Evolutionary conservation across 495 filamentous ascomycete species (phyloP).

Genomic region (Neurospora sp.): DNA sequence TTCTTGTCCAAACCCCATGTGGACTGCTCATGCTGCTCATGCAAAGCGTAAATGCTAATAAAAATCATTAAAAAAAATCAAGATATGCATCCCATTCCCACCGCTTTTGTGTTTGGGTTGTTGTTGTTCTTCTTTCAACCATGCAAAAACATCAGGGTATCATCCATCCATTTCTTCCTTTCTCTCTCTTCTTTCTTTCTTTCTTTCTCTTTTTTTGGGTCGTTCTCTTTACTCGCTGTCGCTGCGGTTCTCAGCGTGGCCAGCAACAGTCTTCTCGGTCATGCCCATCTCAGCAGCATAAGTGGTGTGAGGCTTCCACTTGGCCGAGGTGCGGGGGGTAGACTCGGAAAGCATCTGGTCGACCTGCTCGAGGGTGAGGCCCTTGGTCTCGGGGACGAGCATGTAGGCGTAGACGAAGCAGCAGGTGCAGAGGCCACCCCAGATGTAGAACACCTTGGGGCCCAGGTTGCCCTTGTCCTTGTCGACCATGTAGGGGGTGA

Average conservation of each 20-base stretch:
- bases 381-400: constrained; percentile 78
- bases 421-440: constrained; percentile 55
- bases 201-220: neutral
- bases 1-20: neutral
- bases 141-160: neutral
- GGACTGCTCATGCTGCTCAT: neutral
- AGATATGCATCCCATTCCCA: neutral
- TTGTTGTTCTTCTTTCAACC: neutral
- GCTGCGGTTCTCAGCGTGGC: constrained; percentile 12
- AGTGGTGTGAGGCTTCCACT: constrained; percentile 62
- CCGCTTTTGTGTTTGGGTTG: neutral
- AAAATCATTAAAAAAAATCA: neutral
- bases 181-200: neutral
- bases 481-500: constrained; percentile 72
- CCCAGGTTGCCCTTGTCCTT: constrained; percentile 57
- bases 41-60: neutral
- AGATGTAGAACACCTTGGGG: constrained; percentile 69
- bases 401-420: constrained; percentile 65
- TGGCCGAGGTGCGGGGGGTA: constrained; percentile 53
- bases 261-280: constrained; percentile 10
- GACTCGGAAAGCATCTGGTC: constrained; percentile 80
- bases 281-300: constrained; percentile 38
- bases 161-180: neutral
- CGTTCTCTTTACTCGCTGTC: constrained; percentile 1
- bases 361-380: constrained; percentile 80